Conservation (phyloP, 257 asterid genomes). For the Solanum pimpinellifolium region DNA sequence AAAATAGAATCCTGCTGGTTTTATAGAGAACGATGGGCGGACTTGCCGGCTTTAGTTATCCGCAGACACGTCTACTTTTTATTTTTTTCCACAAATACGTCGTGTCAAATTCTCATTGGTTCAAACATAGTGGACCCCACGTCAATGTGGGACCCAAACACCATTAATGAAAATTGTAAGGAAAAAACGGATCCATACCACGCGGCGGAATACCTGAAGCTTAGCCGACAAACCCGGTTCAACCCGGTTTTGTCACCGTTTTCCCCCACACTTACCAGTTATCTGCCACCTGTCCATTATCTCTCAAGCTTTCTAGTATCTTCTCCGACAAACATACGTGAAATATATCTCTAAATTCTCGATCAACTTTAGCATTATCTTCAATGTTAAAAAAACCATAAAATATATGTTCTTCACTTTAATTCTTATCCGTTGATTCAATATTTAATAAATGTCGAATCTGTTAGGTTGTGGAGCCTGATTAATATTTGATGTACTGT, state of each 20-base stretch:
- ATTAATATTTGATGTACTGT: no score
- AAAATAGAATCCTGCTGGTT: not conserved
- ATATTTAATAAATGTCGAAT: no score
- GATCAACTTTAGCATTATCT: accelerated
- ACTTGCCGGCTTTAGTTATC: not conserved
- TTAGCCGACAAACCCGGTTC: not conserved
- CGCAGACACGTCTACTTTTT: not conserved
- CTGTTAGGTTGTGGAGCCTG: no score
- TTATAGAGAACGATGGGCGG: not conserved
- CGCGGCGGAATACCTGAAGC: not conserved
- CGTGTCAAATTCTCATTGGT: not conserved
- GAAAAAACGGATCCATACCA: not conserved
- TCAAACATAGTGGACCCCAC: not conserved
- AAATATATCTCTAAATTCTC: no score
- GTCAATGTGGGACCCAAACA: not conserved
- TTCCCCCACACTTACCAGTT: not conserved
- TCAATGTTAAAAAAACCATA: no score
- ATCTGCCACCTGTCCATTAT: not conserved
- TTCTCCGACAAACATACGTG: no score
- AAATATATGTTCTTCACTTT: no score
- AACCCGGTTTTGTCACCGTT: not conserved
- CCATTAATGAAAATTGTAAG: not conserved
- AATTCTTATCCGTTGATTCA: accelerated
- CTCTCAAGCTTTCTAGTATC: not conserved
- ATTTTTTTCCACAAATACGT: no score